Evolutionary conservation across 495 filamentous ascomycete species (phyloP), one percentile per base, ranked within the genome.

Genomic region (Lasiosphaeria miniovina): DNA sequence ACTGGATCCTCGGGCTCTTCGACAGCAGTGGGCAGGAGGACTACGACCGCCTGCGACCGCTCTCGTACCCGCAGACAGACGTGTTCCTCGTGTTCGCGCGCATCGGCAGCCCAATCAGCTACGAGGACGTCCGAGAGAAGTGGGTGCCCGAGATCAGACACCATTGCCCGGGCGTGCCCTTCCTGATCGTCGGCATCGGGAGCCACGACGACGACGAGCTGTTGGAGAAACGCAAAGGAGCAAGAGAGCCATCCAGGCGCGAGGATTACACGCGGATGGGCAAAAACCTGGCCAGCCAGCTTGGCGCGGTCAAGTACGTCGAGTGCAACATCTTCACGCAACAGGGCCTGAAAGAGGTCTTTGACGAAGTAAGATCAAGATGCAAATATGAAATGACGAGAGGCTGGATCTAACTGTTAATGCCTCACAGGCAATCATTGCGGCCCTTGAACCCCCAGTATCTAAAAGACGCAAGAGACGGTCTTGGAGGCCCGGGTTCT

Each of bases 21-120:
- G 52, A 54, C 17, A 43, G n/a, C 6, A 36, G n/a, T 6, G 52
- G 52, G 1, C 52, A 43, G 36, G 52, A 54, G 33, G 36, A 54
- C 36, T 54, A 41, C 36, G 52, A 54, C 14, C 12, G 36, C 12
- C 36, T 54, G 1, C 36, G 52, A 36, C 52, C 52, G 14, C 36
- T 54, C 4, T 31, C 15, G 0, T 54, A 54, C 52, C 36, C 36
- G 9, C 14, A 43, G 8, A 54, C 52, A 1, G 52, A 54, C 36
- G 52, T 54, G 2, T 41, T 54, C 38, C n/a, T 54, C 1, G 36
- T 32, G 1, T 43, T 41, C 43, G 52, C 15, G 7, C 36, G 36
- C 1, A 54, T 54, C 36, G 52, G 52, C 35, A 31, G 0, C 36
- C 38, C 1, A 11, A 36, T 36, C 14, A 43, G 24, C 14, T 54